These are phyloP conservation scores for Suillus spraguei DNA, from an alignment of 768 basidiomycete genomes.

Conservation along the genomic window DNA sequence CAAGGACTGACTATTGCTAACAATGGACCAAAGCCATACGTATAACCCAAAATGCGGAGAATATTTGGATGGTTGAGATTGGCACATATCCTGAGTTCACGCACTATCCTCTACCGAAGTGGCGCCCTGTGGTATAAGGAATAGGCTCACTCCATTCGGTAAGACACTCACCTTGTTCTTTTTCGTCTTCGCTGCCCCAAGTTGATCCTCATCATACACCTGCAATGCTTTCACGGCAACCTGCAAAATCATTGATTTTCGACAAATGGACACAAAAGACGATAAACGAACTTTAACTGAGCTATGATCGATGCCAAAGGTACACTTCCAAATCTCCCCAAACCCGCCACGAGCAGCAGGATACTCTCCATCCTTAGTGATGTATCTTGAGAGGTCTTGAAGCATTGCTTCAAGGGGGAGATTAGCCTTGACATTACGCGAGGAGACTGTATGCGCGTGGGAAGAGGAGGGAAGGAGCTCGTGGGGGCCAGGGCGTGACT, in stretches of 20 bases:
- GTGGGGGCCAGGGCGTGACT: too few species aligned
- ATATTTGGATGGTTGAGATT: too few species aligned
- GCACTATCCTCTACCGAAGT: too few species aligned
- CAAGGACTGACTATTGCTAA: conserved; percentile 26
- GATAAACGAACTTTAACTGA: not conserved
- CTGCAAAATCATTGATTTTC: conserved; percentile 1
- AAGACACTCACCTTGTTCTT: conserved; percentile 12
- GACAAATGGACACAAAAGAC: not conserved
- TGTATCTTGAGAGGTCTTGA: not conserved
- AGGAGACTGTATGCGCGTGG: not conserved
- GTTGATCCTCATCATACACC: conserved; percentile 18
- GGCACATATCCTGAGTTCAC: too few species aligned
- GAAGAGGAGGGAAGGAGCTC: not conserved
- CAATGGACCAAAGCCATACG: too few species aligned
- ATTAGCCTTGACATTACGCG: not conserved
- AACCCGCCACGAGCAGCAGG: conserved; percentile 9
- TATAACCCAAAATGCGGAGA: too few species aligned
- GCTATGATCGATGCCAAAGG: fast-evolving
- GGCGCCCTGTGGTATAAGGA: too few species aligned
- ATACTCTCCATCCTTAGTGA: not conserved
- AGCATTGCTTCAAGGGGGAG: not conserved
- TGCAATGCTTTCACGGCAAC: conserved; percentile 30
- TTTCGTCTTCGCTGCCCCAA: not conserved
- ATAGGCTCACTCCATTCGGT: too few species aligned
- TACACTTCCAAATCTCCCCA: conserved; percentile 9